Percentiles rank a stretch among this genome's conserved stretches.
Conservation (phyloP, 352 stramenopile genomes). For the Blastocystis sp. region DNA sequence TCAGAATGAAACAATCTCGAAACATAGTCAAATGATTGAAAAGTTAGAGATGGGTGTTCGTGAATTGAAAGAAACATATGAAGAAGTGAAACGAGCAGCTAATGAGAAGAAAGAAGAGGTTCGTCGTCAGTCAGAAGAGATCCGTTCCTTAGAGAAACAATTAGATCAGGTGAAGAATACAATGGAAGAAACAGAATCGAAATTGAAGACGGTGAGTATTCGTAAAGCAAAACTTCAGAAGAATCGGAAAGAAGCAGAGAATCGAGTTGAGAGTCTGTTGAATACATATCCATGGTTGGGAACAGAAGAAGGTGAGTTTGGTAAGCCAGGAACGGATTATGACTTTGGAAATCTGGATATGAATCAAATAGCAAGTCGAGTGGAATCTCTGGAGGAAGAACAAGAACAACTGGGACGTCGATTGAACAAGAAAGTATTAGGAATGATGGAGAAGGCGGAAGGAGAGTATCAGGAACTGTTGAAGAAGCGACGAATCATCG, state of each 20-base stretch:
- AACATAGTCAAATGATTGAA: slow-evolving; percentile 1
- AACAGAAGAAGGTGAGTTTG: slow-evolving; percentile 90
- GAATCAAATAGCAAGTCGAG: slow-evolving; percentile 74
- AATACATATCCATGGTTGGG: slow-evolving; percentile 92
- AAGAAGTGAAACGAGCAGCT: neutral
- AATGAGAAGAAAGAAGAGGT: slow-evolving; percentile 69
- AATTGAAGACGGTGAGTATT: neutral
- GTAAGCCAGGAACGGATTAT: slow-evolving; percentile 88
- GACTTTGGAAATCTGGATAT: slow-evolving; percentile 86
- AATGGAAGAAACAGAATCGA: slow-evolving; percentile 66
- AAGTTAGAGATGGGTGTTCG: neutral
- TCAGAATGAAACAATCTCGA: neutral
- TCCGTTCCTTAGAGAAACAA: neutral
- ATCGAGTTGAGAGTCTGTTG: slow-evolving; percentile 81
- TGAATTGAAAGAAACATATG: slow-evolving; percentile 7
- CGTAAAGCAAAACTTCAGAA: slow-evolving; percentile 24
- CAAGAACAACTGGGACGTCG: slow-evolving; percentile 88
- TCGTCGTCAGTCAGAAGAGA: slow-evolving; percentile 70
- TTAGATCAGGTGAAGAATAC: slow-evolving; percentile 70
- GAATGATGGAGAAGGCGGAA: slow-evolving; percentile 98
- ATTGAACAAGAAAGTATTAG: slow-evolving; percentile 99
- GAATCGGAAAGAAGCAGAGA: slow-evolving; percentile 71
- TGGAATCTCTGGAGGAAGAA: slow-evolving; percentile 78
- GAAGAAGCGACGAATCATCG: slow-evolving; percentile 92
- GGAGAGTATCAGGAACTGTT: slow-evolving; percentile 94